A percentile compares a stretch with the other conserved stretches of the same genome.
phyloP scores from a whole-genome alignment of 441 rosid species.

The Populus hybrid region DNA sequence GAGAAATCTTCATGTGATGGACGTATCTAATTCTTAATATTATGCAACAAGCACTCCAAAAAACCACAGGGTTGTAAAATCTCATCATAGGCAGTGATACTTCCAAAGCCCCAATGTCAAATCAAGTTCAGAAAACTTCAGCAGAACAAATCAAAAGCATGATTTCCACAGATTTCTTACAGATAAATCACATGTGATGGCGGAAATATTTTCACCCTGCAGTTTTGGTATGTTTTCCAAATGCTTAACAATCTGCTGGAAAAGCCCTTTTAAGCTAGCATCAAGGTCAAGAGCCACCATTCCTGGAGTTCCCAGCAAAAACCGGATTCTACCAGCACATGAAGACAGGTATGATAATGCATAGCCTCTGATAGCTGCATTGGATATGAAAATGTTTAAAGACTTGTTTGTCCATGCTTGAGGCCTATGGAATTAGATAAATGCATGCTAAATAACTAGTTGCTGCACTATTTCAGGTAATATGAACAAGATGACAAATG shows the following conservation, averaged over 20 bases:
- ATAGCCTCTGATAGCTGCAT: constrained; percentile 98
- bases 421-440: constrained; percentile 10
- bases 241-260: constrained; percentile 79
- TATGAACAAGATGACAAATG: not conserved
- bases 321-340: constrained; percentile 94
- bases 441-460: constrained; percentile 9
- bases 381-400: constrained; percentile 22
- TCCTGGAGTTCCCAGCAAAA: constrained; percentile 93
- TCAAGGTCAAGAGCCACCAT: constrained; percentile 99
- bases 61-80: not conserved
- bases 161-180: constrained; percentile 54
- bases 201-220: constrained; percentile 86
- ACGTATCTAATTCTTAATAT: not conserved
- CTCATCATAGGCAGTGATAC: not conserved
- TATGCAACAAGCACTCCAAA: not conserved
- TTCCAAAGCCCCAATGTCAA: not conserved
- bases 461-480: constrained; percentile 3
- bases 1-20: not conserved
- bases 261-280: constrained; percentile 80
- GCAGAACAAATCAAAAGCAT: constrained; percentile 1
- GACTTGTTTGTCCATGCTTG: constrained; percentile 12
- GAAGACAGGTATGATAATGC: constrained; percentile 99
- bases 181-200: constrained; percentile 88
- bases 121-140: not conserved
- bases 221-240: constrained; percentile 92